These are phyloP conservation scores for Pseudopyricularia cyperi DNA, from an alignment of 2,329 filamentous ascomycete genomes.

Conservation along the genomic window DNA sequence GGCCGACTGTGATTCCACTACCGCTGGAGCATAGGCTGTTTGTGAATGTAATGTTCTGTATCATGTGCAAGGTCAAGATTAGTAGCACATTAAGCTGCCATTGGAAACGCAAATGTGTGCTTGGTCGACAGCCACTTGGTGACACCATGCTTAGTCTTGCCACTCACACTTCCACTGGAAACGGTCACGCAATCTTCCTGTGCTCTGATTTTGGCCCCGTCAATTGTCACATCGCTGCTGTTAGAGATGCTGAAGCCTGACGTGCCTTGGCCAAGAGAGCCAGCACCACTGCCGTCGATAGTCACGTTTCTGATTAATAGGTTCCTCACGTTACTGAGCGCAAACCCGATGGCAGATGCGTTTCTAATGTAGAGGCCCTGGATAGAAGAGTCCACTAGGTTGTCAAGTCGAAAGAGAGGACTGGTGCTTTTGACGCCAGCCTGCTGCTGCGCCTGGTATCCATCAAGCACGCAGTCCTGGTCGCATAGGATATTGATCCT, in stretches of 20 bases:
- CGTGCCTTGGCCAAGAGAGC: constrained; percentile 21
- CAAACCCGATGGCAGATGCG: constrained; percentile 27
- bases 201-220: constrained; percentile 40
- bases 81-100: no score
- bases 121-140: background rate
- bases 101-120: no score
- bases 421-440: constrained; percentile 23
- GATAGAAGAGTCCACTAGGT: constrained; percentile 35
- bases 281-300: constrained; percentile 25
- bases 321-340: constrained; percentile 21
- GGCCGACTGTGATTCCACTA: constrained; percentile 45
- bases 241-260: constrained; percentile 45
- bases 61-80: no score
- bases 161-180: constrained; percentile 17
- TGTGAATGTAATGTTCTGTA: constrained; percentile 22
- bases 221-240: constrained; percentile 35
- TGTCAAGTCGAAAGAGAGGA: constrained; percentile 18
- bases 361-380: constrained; percentile 24
- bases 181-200: constrained; percentile 49
- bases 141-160: background rate
- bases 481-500: constrained; percentile 39
- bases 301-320: constrained; percentile 20
- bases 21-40: constrained; percentile 33
- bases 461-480: constrained; percentile 38
- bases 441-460: constrained; percentile 46